phyloP scores from a whole-genome alignment of 2,329 filamentous ascomycete genomes.

The Penicillium sp. region DNA sequence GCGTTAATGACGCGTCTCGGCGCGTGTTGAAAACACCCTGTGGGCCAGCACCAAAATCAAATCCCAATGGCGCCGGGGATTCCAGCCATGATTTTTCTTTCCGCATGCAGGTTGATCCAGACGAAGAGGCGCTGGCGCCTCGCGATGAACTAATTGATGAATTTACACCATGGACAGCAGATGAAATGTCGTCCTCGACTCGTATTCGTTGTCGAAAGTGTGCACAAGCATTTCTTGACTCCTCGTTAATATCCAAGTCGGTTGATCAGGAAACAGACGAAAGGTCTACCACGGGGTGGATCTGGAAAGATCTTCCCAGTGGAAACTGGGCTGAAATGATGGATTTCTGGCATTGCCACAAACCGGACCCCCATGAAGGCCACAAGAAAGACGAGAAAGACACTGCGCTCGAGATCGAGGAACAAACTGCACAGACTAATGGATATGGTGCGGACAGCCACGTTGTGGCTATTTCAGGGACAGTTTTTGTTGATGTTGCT shows the following conservation, averaged over 20 bases:
- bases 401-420: constrained; percentile 33
- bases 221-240: background rate
- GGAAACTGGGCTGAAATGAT: constrained; percentile 99
- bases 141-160: constrained; percentile 30
- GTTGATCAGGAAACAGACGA: background rate
- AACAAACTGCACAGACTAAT: constrained; percentile 56
- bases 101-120: constrained; percentile 52
- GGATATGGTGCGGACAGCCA: constrained; percentile 81
- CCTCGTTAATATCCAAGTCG: background rate
- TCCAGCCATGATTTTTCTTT: constrained; percentile 48
- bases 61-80: background rate
- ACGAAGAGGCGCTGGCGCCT: constrained; percentile 14
- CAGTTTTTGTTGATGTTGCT: constrained; percentile 77
- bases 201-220: constrained; percentile 42
- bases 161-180: constrained; percentile 41
- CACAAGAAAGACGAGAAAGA: constrained; percentile 43
- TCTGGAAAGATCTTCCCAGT: constrained; percentile 91
- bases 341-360: constrained; percentile 99
- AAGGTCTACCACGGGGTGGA: constrained; percentile 34
- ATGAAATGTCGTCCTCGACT: constrained; percentile 34
- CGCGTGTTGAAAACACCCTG: constrained; percentile 18
- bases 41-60: background rate
- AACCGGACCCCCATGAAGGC: constrained; percentile 60
- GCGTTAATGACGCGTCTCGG: constrained; percentile 31
- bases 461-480: constrained; percentile 63